phyloP scores from a whole-genome alignment of 768 basidiomycete genomes.

The Austroboletus festivus region DNA sequence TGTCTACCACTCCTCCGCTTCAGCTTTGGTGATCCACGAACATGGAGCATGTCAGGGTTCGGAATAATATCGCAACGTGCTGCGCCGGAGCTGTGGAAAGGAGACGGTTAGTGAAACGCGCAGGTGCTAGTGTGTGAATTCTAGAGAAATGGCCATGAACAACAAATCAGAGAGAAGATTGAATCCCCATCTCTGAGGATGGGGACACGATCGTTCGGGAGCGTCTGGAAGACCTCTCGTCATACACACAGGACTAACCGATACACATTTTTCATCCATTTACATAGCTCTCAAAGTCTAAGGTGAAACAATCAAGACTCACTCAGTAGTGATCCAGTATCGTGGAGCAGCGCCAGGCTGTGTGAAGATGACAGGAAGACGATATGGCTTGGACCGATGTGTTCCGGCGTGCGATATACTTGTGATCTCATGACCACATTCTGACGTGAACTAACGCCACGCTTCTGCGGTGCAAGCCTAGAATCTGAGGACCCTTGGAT shows the following conservation, averaged over 20 bases:
- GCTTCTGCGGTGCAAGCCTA: too few relatives aligned
- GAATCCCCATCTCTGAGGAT: conserved; percentile 11
- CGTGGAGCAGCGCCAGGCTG: background rate
- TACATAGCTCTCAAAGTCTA: background rate
- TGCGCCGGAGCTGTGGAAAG: conserved; percentile 1
- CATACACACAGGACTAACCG: conserved; percentile 10
- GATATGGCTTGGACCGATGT: background rate
- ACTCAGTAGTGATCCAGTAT: conserved; percentile 1
- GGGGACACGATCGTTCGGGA: conserved; percentile 25
- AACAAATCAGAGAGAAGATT: conserved; percentile 36
- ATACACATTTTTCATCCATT: conserved; percentile 27
- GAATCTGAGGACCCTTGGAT: too few relatives aligned
- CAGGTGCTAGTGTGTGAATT: background rate
- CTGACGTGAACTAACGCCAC: too few relatives aligned
- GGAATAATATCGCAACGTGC: background rate
- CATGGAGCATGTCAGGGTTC: background rate
- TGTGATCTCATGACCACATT: too few relatives aligned
- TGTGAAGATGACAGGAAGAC: background rate
- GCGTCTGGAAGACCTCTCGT: conserved; percentile 29
- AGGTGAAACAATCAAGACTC: conserved; percentile 2
- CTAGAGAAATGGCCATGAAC: background rate
- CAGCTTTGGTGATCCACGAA: background rate
- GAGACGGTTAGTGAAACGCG: conserved; percentile 11
- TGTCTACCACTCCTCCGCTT: background rate
- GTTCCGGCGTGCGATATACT: too few relatives aligned